Base-by-base conservation (phyloP, 441 rosid genomes). In the Populus hybrid region DNA sequence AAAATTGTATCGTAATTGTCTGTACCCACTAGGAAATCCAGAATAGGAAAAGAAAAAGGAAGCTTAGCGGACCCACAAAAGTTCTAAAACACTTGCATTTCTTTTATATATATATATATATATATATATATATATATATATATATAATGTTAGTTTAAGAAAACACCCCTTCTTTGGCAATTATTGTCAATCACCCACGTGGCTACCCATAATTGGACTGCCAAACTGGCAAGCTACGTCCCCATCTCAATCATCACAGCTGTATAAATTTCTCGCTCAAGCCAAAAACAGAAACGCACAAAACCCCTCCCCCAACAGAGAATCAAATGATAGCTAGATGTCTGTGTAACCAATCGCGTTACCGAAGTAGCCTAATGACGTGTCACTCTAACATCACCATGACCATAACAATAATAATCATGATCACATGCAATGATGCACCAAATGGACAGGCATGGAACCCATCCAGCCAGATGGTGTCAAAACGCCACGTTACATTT, bases 381-480 rank as follows among this genome's bases (percentile, higher is more conserved):
- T 75, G 82, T 59, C 77, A 74, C 77, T 35, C 46, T 70, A 46
- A 21, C 18, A 53, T 35, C 9, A 46, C 21, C 20, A 36, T 24
- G 9, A 46, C 21, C 20, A 36, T 24, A 9, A 10, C n/a, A 8
- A 1, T 11, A 20, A n/a, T 23, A 38, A 72, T 65, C 11, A 42
- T 72, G 18, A 72, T 85, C 90, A 85, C 91, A 83, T 84, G 84
- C 82, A 77, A 28, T 70, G 77, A 73, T 75, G 35, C 24, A 23
- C 82, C 75, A 23, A n/a, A 26, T 28, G 57, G 76, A 72, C 72
- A 24, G 30, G 8, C 2, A 14, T 18, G 16, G 83, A 83, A 59
- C 77, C 85, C 68, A 21, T 24, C 26, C 70, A 14, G 35, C 75
- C 88, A 85, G 82, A 35, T 85, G 59, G 81, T 80, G 75, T 20